A percentile compares a stretch with the other conserved stretches of the same genome.
Evolutionary conservation across 805 yeast species (phyloP).

Genomic region (Sugiyamaella marilandica): DNA sequence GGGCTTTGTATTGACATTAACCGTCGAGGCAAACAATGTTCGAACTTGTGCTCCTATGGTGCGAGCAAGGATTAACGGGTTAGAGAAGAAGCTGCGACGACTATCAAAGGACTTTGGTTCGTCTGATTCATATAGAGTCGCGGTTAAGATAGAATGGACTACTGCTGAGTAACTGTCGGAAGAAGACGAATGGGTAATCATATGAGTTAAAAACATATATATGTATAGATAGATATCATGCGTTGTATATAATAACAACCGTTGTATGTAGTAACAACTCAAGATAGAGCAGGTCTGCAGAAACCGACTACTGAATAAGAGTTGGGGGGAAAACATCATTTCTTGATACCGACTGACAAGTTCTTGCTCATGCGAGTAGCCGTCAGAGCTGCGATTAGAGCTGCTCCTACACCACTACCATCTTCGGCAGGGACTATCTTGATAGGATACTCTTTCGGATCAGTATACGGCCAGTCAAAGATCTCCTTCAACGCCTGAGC

Average conservation of each 20-base stretch:
- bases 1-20: conserved; percentile 24
- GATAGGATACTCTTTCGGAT: conserved; percentile 67
- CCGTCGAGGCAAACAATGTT: conserved; percentile 21
- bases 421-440: conserved; percentile 90
- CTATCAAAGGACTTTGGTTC: conserved; percentile 37
- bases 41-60: conserved; percentile 28
- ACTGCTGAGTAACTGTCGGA: not conserved
- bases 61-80: conserved; percentile 48
- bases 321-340: not conserved
- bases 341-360: conserved; percentile 31
- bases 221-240: not conserved
- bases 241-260: not conserved
- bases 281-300: not conserved
- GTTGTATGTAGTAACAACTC: not conserved
- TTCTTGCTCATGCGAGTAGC: conserved; percentile 71
- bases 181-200: not conserved
- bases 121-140: conserved; percentile 17
- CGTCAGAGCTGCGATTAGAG: conserved; percentile 93
- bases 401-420: conserved; percentile 99
- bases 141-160: conserved; percentile 13
- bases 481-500: conserved; percentile 85
- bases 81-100: conserved; percentile 58
- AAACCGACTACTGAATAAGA: not conserved
- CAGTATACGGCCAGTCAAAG: conserved; percentile 63
- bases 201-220: not conserved